Percentiles rank a stretch among this genome's conserved stretches.
Evolutionary conservation across 208 protist species (phyloP).

Genomic region (Angomonas ambiguus): DNA sequence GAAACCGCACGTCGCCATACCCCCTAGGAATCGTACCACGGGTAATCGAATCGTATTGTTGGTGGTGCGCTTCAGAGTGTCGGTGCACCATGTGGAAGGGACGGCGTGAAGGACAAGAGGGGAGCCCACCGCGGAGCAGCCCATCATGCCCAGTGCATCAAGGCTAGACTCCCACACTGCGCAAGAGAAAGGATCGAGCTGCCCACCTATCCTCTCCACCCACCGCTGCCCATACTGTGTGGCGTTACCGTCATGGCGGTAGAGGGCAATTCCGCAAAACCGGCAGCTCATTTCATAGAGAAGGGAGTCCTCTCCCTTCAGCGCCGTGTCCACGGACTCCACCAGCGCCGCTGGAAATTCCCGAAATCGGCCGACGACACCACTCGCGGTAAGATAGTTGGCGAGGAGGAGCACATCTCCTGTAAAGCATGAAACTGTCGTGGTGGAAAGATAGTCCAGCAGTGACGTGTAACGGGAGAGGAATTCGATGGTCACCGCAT

Average conservation of each 20-base stretch:
- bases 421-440: conserved; percentile 41
- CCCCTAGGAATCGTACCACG: neutral
- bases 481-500: conserved; percentile 33
- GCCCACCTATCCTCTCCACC: conserved; percentile 21
- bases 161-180: conserved; percentile 36
- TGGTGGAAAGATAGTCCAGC: conserved; percentile 34
- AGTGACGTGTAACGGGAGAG: conserved; percentile 39
- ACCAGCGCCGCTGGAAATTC: conserved; percentile 25
- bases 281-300: conserved; percentile 55
- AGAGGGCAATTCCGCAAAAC: conserved; percentile 51
- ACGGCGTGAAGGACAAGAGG: conserved; percentile 18
- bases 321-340: conserved; percentile 21
- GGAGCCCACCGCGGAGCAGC: conserved; percentile 52
- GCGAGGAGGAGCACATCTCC: conserved; percentile 59
- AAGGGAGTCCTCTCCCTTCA: conserved; percentile 28
- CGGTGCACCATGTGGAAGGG: conserved; percentile 8
- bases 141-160: conserved; percentile 41
- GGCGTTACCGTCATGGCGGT: conserved; percentile 46
- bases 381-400: conserved; percentile 69
- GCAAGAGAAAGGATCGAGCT: conserved; percentile 16
- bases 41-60: neutral
- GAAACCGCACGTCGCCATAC: conserved; percentile 13
- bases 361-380: conserved; percentile 40
- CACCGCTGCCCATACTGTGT: conserved; percentile 34
- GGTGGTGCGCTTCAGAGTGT: neutral